Evolutionary conservation across 2,329 filamentous ascomycete species (phyloP), one percentile per base, ranked within the genome.

Genomic region (Stagonosporopsis chrysanthemi): DNA sequence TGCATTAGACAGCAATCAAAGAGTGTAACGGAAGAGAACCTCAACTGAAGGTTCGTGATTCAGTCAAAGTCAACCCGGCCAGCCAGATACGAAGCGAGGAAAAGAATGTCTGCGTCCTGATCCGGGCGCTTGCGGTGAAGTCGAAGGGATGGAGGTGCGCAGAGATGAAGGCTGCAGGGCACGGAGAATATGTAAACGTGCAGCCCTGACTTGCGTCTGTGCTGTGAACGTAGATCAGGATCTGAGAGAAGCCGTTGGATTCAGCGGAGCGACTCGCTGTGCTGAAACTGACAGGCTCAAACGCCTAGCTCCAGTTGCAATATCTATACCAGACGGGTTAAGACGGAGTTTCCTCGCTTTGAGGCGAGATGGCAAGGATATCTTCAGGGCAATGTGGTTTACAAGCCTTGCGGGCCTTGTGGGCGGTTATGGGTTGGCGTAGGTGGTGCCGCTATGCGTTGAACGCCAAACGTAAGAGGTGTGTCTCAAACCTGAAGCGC

Each of bases 71-170:
- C 66, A 72, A 75, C 71, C 73, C 73, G 74, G 74, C 74, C 74
- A 76, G 74, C 74, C 72, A 75, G 73, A 76, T 75, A 73, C 68
- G 73, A 75, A 76, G 57, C 53, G 67, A 74, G 75, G 70, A 69
- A 76, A 75, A 69, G 74, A 75, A 66, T 70, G 74, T 72, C 66
- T 67, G 67, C 66, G 73, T 74, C 72, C 66, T 65, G 64, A 58
- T 65, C 69, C 61, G 67, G 53, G 50, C 64, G 66, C 63, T 67
- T 52, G 43, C 29, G 43, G 60, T 61, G 66, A 60, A 66, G 67
- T 69, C 65, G 60, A 62, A 59, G 48, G 52, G 58, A 59, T 60
- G 68, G 65, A 69, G 66, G 66, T 71, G 63, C 65, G 69, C 68
- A 71, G 68, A 65, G 61, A 60, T 61, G 66, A 68, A 73, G 65